Percentiles rank a stretch among this genome's conserved stretches.
These are phyloP conservation scores for Dioscorea zingiberensis DNA, from an alignment of 106 monocot species.

Conservation along the genomic window DNA sequence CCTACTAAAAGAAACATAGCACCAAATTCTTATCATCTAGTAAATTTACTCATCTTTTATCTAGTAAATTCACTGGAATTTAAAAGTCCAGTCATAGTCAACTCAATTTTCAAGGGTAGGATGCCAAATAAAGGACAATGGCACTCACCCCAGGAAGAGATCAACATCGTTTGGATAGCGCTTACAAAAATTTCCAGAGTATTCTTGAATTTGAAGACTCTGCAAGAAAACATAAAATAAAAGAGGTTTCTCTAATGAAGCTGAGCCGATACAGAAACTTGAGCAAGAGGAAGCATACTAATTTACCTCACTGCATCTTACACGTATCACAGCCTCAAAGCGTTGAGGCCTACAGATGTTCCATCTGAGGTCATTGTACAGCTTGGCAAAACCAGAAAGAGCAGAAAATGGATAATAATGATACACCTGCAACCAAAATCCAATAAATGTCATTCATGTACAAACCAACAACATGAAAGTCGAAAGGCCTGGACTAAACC, in stretches of 20 bases:
- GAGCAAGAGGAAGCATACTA: too few relatives aligned
- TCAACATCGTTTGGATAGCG: slow-evolving; percentile 82
- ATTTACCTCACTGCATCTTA: slow-evolving; percentile 81
- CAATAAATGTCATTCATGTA: background rate
- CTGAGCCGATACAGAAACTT: too few relatives aligned
- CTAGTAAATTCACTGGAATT: too few relatives aligned
- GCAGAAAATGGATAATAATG: slow-evolving; percentile 96
- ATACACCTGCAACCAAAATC: slow-evolving; percentile 61
- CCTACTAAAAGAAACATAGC: too few relatives aligned
- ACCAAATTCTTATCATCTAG: too few relatives aligned
- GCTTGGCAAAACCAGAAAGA: slow-evolving; percentile 86
- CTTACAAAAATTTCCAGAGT: slow-evolving; percentile 76
- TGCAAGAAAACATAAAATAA: slow-evolving; percentile 9
- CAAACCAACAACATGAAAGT: too few relatives aligned
- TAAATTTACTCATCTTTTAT: too few relatives aligned
- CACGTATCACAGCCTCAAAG: slow-evolving; percentile 99
- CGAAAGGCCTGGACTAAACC: too few relatives aligned
- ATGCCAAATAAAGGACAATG: background rate
- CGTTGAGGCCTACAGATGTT: slow-evolving; percentile 94
- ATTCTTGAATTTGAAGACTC: slow-evolving; percentile 85
- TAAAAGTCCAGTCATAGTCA: too few relatives aligned
- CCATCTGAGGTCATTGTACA: slow-evolving; percentile 98
- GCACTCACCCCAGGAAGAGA: slow-evolving; percentile 71
- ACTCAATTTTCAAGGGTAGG: too few relatives aligned
- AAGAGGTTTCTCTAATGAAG: too few relatives aligned